Evolutionary conservation across 1,139 yeast species (phyloP).

Genomic region (Candida frijolesensis): DNA sequence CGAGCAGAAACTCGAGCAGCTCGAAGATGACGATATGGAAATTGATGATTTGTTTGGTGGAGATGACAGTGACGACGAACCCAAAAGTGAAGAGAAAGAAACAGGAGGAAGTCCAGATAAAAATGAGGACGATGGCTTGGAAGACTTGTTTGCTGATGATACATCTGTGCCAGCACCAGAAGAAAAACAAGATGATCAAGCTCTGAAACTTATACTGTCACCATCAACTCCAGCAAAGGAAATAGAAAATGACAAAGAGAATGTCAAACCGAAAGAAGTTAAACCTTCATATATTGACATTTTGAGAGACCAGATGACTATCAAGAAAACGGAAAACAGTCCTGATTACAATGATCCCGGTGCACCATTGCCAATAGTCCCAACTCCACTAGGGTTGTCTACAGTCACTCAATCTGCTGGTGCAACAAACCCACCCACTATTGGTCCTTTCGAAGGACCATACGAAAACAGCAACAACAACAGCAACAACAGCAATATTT

Average conservation of each 20-base stretch:
- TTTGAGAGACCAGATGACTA: slow-evolving; percentile 59
- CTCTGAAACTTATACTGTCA: not conserved
- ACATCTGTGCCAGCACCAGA: not conserved
- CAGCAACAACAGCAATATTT: slow-evolving; percentile 5
- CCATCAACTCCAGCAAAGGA: slow-evolving; percentile 5
- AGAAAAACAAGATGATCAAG: not conserved
- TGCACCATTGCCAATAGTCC: slow-evolving; percentile 68
- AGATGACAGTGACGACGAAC: slow-evolving; percentile 28
- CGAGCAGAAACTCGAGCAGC: slow-evolving; percentile 30
- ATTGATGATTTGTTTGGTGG: slow-evolving; percentile 49
- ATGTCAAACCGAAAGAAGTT: slow-evolving; percentile 2
- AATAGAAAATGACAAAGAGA: slow-evolving; percentile 3
- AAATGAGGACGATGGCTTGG: slow-evolving; percentile 7
- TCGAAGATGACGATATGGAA: slow-evolving; percentile 36
- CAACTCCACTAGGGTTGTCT: slow-evolving; percentile 55
- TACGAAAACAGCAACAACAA: slow-evolving; percentile 7
- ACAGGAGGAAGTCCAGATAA: not conserved
- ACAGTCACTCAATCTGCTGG: slow-evolving; percentile 28
- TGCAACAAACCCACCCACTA: slow-evolving; percentile 18
- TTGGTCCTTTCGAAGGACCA: slow-evolving; percentile 14
- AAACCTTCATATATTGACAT: slow-evolving; percentile 45
- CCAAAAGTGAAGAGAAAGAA: slow-evolving; percentile 6
- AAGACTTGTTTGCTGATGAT: slow-evolving; percentile 11
- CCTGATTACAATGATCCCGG: slow-evolving; percentile 80
- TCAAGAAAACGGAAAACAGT: slow-evolving; percentile 34